Evolutionary conservation across 2,329 filamentous ascomycete genomes (phyloP).

Genomic region (Neoscytalidium dimidiatum): DNA sequence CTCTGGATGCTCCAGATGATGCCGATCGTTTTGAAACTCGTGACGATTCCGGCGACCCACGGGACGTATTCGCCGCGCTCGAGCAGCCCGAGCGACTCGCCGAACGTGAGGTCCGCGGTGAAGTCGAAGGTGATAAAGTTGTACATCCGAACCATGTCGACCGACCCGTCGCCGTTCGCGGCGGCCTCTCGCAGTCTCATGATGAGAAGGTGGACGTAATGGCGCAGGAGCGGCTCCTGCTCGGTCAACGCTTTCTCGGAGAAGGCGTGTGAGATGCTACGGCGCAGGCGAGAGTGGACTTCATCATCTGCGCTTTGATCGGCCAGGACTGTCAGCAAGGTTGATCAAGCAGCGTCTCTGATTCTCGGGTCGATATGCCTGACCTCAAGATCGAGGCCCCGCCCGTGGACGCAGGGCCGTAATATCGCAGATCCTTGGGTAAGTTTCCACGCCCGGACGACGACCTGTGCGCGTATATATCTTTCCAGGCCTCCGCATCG

Average conservation of each 20-base stretch:
- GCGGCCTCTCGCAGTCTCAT: constrained; percentile 27
- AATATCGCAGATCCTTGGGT: constrained; percentile 3
- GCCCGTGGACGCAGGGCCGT: neutral
- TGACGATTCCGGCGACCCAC: constrained; percentile 36
- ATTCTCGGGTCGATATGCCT: neutral
- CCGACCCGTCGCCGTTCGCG: constrained; percentile 25
- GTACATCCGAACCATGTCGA: constrained; percentile 37
- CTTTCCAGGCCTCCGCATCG: constrained; percentile 40
- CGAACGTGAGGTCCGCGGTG: constrained; percentile 29
- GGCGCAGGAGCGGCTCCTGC: constrained; percentile 42
- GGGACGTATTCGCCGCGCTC: constrained; percentile 30
- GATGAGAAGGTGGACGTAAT: constrained; percentile 45
- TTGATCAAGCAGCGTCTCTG: neutral
- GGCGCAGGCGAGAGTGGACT: constrained; percentile 43
- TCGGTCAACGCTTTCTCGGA: constrained; percentile 40
- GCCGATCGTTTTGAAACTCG: constrained; percentile 23
- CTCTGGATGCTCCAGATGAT: neutral
- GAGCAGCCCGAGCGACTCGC: constrained; percentile 33
- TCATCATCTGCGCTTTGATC: constrained; percentile 32
- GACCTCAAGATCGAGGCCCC: neutral
- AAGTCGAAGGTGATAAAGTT: constrained; percentile 28
- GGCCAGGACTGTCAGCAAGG: neutral
- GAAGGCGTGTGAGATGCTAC: constrained; percentile 43
- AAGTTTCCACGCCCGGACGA: neutral
- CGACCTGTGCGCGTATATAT: constrained; percentile 6